Evolutionary conservation across 2,329 filamentous ascomycete genomes (phyloP).

Genomic region (Colletotrichum limetticola): DNA sequence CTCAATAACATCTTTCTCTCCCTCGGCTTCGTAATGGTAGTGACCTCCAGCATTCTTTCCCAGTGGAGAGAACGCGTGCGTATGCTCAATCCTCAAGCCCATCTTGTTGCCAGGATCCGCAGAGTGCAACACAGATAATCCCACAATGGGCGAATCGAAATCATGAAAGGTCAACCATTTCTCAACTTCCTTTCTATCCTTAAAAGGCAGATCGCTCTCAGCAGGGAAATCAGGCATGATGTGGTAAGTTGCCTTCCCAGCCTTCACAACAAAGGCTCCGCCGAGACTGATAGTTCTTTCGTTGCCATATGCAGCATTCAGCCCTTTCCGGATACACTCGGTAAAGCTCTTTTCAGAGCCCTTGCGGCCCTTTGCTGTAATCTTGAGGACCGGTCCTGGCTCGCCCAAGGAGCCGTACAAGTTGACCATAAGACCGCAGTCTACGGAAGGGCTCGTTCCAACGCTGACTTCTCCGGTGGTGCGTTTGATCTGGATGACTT

Average conservation of each 20-base stretch:
- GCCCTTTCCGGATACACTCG: conserved; percentile 43
- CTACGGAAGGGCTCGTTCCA: conserved; percentile 40
- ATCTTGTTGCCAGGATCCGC: conserved; percentile 48
- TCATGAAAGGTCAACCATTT: conserved; percentile 53
- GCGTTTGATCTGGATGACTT: conserved; percentile 40
- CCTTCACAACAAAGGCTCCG: conserved; percentile 52
- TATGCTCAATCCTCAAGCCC: conserved; percentile 57
- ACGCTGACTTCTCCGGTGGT: conserved; percentile 38
- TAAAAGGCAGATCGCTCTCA: conserved; percentile 40
- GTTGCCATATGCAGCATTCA: conserved; percentile 44
- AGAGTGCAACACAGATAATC: conserved; percentile 54
- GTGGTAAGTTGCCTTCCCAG: conserved; percentile 50
- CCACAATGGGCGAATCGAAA: conserved; percentile 49
- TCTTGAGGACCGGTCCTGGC: conserved; percentile 47
- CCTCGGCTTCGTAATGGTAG: conserved; percentile 54
- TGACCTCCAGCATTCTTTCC: conserved; percentile 51
- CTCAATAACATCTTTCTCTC: conserved; percentile 48
- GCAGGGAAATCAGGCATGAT: conserved; percentile 58
- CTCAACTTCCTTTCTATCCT: conserved; percentile 42
- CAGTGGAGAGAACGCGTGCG: conserved; percentile 53
- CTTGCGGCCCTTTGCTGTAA: conserved; percentile 45
- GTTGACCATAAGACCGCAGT: conserved; percentile 56
- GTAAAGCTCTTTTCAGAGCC: conserved; percentile 44
- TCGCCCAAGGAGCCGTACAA: conserved; percentile 50
- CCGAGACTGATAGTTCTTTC: conserved; percentile 50